phyloP scores from a whole-genome alignment of 345 rosid genomes.

The Lumnitzera littorea region DNA sequence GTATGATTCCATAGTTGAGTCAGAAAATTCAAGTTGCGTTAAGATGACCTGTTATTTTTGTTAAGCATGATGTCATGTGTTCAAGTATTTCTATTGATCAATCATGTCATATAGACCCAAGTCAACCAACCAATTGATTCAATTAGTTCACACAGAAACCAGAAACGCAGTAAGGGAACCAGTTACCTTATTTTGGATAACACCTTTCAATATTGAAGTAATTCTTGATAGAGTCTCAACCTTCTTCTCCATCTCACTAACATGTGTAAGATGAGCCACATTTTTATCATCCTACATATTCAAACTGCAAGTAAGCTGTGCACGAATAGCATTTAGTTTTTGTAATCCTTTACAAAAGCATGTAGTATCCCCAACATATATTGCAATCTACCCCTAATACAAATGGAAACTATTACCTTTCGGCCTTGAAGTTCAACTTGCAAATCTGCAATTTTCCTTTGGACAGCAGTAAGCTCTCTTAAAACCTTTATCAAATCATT shows the following conservation, averaged over 20 bases:
- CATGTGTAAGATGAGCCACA: constrained; percentile 94
- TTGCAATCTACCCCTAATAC: no score
- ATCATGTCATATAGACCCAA: no score
- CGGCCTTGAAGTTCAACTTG: constrained; percentile 99
- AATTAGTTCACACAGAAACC: not conserved
- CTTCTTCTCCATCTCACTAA: constrained; percentile 92
- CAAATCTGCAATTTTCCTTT: constrained; percentile 86
- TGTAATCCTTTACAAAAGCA: not conserved
- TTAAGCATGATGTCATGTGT: no score
- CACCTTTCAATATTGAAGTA: constrained; percentile 85
- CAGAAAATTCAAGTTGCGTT: no score
- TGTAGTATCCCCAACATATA: not conserved
- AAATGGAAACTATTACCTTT: constrained; percentile 42
- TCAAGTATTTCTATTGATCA: not conserved
- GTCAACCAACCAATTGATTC: no score
- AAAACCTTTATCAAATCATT: constrained; percentile 78
- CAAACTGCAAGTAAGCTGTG: no score
- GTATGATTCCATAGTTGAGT: no score
- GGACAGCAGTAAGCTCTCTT: constrained; percentile 78
- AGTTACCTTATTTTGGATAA: constrained; percentile 93
- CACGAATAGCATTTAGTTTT: not conserved
- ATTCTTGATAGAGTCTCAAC: constrained; percentile 82
- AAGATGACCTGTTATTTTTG: no score
- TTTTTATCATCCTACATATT: constrained; percentile 77
- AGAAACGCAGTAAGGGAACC: not conserved